Percentiles rank a stretch among this genome's conserved stretches.
Evolutionary conservation across 192 early-diverging fungal genomes (phyloP).

Genomic region (Chytriomyces hyalinus): DNA sequence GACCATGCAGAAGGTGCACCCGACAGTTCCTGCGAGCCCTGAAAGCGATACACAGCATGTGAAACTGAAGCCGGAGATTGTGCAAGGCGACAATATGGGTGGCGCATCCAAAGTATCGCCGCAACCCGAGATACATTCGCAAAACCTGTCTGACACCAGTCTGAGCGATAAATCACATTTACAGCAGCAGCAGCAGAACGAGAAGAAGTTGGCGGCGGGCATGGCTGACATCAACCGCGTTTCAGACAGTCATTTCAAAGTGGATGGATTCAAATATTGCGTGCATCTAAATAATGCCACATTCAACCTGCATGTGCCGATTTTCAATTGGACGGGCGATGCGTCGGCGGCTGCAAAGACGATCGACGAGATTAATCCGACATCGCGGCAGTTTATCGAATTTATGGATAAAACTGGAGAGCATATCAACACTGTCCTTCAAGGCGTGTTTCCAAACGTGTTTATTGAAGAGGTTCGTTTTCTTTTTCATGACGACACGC

Average conservation of each 20-base stretch:
- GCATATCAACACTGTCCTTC: constrained; percentile 1
- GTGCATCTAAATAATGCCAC: constrained; percentile 42
- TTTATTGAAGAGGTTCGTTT: constrained; percentile 22
- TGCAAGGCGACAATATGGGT: too few relatives aligned
- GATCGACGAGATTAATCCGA: constrained; percentile 28
- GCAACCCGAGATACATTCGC: too few relatives aligned
- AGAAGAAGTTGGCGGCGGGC: too few relatives aligned
- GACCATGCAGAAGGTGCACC: too few relatives aligned
- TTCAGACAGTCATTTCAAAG: constrained; percentile 31
- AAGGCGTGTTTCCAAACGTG: constrained; percentile 4
- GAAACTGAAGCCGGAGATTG: too few relatives aligned
- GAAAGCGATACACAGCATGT: too few relatives aligned
- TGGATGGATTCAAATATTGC: constrained; percentile 47
- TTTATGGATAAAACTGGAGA: constrained; percentile 46
- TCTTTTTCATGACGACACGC: neutral
- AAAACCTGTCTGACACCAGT: too few relatives aligned
- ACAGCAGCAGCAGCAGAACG: too few relatives aligned
- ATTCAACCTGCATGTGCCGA: constrained; percentile 38
- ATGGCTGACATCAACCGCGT: too few relatives aligned
- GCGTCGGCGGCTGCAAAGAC: neutral
- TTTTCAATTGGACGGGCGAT: constrained; percentile 37
- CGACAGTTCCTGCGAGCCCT: too few relatives aligned
- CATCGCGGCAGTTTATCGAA: constrained; percentile 30
- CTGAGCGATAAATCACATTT: too few relatives aligned
- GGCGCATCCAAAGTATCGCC: too few relatives aligned